Evolutionary conservation across 768 basidiomycete genomes (phyloP), one percentile per base, ranked within the genome.

Genomic region (Amylocystis lapponica): DNA sequence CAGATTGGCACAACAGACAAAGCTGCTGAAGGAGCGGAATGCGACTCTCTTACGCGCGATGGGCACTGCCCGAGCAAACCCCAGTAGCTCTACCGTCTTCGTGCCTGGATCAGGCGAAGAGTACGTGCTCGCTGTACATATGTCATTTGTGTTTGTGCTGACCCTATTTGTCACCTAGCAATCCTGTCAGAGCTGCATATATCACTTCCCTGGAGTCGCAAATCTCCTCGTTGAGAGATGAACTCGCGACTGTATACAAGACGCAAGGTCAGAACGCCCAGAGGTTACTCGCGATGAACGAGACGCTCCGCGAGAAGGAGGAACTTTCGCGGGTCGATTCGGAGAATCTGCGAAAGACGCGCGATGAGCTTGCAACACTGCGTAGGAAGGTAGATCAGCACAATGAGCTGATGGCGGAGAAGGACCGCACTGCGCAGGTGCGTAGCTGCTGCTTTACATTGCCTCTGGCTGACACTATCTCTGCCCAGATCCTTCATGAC

Each of bases 261-360:
- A 89, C 91, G 0, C 94, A 98, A 50, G 88, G 90, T 4, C 91
- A 95, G 66, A 95, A 96, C 62, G 88, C 93, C 1, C 94, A 96
- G 61, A 78, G 92, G 29, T 76, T 95, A 7, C 72, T 99, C 12
- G 77, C 86, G 3, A 91, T 99, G 83, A 94, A 90, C 48, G 96
- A 99, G 64, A 91, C 90, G 1, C 72, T 98, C 7, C 81, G 92
- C 38, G 93, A 94, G 63, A 86, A 92, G 63, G 94, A 97, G 58
- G 94, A 97, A 51, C 61, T 85, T 26, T 79, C 86, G 4, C 76
- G 92, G 46, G 73, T 86, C 30, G 83, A 94, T 47, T 74, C 84
- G 2, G 93, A 96, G 59, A 80, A 76, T 53, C 67, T 93, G 21
- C 70, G 92, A 46, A 85, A 84, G 54, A 63, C 82, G 12, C 73